Evolutionary conservation across 345 rosid genomes (phyloP), one percentile per base, ranked within the genome.

Genomic region (Leavenworthia alabamica): DNA sequence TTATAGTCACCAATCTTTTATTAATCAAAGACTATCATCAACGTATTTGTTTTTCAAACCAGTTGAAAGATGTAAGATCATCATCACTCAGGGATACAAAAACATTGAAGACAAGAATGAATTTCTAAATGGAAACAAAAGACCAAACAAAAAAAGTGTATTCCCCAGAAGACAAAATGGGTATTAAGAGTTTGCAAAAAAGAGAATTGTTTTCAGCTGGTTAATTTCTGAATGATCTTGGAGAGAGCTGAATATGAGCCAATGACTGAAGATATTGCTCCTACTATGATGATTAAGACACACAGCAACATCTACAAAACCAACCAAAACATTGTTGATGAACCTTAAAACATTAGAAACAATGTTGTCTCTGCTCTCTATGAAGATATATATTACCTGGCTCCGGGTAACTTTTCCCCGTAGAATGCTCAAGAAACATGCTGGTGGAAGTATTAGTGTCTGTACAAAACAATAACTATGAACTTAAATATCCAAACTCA

Each of bases 391-490:
- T n/a, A n/a, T n/a, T n/a, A n/a, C n/a, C n/a, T n/a, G n/a, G n/a
- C n/a, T n/a, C n/a, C n/a, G n/a, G 1, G 83, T 81, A 40, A 72
- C 79, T 75, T 80, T 86, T 16, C 71, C 74, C 78, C 81, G 66
- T 72, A 78, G 8, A 61, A 92, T 92, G 77, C 95, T 86, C 80
- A 92, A 74, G 75, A 75, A 92, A 77, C 98, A 92, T 66, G 80
- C 90, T 3, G 90, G 84, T 0, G 98, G 98, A 75, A 92, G 89
- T 71, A 92, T 86, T 79, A 92, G 64, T 11, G 95, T 83, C 98
- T 92, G 81, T 75, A 56, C 16, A 45, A 61, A 37, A 35, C 45
- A n/a, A n/a, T n/a, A n/a, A n/a, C n/a, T n/a, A n/a, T n/a, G n/a
- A n/a, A n/a, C n/a, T n/a, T n/a, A n/a, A n/a, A n/a, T n/a, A n/a